phyloP scores from a whole-genome alignment of 495 filamentous ascomycete species.

The Talaromyces adpressus region DNA sequence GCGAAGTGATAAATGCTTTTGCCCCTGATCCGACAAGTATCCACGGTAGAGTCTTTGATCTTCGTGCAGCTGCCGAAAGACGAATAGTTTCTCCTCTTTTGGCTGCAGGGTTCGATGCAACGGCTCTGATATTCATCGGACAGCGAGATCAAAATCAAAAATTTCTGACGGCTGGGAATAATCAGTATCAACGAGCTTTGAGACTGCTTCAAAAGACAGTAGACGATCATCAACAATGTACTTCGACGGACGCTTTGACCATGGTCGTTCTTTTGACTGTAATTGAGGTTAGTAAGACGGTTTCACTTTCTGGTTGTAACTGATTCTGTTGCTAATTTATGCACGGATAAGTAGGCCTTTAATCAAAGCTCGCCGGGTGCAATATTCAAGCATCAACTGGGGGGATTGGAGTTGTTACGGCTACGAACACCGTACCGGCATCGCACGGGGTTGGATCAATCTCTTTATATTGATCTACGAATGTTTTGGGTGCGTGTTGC shows the following conservation, averaged over 20 bases:
- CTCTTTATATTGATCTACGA: constrained; percentile 21
- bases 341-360: constrained; percentile 13
- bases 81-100: constrained; percentile 20
- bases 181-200: constrained; percentile 14
- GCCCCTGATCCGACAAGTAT: constrained; percentile 15
- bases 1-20: constrained; percentile 18
- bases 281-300: constrained; percentile 14
- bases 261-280: constrained; percentile 19
- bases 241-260: constrained; percentile 18
- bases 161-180: constrained; percentile 16
- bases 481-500: constrained; percentile 18
- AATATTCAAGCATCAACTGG: constrained; percentile 18
- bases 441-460: constrained; percentile 20
- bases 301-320: background rate
- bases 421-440: constrained; percentile 19
- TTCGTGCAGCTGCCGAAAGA: constrained; percentile 17
- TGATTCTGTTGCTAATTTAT: background rate
- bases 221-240: constrained; percentile 12
- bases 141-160: constrained; percentile 13
- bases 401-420: constrained; percentile 18
- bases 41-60: constrained; percentile 15
- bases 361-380: constrained; percentile 20
- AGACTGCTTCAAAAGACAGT: constrained; percentile 15
- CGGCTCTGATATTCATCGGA: constrained; percentile 19
- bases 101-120: constrained; percentile 18